Evolutionary conservation across 2,329 filamentous ascomycete genomes (phyloP).

Genomic region (Aspergillus intermedius): DNA sequence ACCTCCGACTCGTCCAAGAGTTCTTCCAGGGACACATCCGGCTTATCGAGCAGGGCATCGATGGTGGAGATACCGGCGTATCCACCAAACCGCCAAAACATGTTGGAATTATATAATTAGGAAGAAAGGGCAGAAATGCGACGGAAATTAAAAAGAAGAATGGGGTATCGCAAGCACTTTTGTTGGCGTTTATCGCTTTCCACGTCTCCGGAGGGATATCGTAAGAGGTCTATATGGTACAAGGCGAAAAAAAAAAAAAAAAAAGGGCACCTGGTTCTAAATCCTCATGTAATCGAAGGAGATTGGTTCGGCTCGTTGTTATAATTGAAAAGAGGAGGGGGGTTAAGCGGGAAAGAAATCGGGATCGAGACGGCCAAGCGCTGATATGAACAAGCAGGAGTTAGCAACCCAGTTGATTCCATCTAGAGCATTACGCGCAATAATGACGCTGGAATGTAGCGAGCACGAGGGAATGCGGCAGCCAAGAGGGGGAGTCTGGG

Average conservation of each 20-base stretch:
- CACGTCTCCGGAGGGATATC: conserved; percentile 18
- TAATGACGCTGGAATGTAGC: neutral
- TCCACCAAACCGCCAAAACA: conserved; percentile 99
- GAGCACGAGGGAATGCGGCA: neutral
- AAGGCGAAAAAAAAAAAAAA: too few relatives aligned
- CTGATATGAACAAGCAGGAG: neutral
- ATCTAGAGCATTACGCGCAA: neutral
- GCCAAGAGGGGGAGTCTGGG: neutral
- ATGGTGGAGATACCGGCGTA: conserved; percentile 97
- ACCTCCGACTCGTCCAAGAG: conserved; percentile 92
- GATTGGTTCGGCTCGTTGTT: neutral
- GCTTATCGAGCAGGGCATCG: conserved; percentile 93
- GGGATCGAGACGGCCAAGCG: neutral
- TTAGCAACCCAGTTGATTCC: neutral
- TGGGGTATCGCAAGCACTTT: conserved; percentile 14
- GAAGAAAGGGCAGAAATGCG: conserved; percentile 28
- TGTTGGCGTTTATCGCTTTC: conserved; percentile 10
- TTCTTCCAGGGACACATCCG: conserved; percentile 89
- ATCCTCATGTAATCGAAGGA: neutral
- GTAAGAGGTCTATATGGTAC: conserved; percentile 23
- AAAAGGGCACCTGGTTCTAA: too few relatives aligned
- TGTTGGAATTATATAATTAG: conserved; percentile 51
- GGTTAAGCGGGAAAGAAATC: neutral
- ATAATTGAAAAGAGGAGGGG: neutral
- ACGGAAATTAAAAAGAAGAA: conserved; percentile 21